Evolutionary conservation across 2,329 filamentous ascomycete genomes (phyloP), one percentile per base, ranked within the genome.

Genomic region (Pseudogymnoascus pannorum): DNA sequence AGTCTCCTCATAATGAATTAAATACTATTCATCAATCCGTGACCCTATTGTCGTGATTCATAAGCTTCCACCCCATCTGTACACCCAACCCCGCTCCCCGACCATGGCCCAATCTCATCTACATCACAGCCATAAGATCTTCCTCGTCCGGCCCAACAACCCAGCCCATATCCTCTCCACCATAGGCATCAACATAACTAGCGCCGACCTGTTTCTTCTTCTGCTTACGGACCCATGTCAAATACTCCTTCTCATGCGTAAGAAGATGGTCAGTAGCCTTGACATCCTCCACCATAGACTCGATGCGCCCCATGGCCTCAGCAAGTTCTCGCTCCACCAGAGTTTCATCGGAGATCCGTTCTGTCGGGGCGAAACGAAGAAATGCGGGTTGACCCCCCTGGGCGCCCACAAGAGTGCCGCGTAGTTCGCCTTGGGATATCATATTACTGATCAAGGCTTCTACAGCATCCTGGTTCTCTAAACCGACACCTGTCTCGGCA

Each of bases 161-260:
- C 60, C 54, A 62, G 35, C 48, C 57, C 38, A 59, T 22, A 44
- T 62, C 60, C 1, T 35, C 44, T 35, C 22, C 38, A n/a, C 29
- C 38, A 31, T 24, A 57, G n/a, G 26, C 48, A 22, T 29, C 57
- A 8, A 85, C 83, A n/a, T 85, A 82, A 12, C 73, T 69, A 22
- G 81, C 77, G 63, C 81, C 82, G 11, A 16, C 57, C 16, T 67
- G 65, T n/a, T 67, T 63, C 44, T 71, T 70, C 2, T 69, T 69
- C 0, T 79, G 77, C 66, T 80, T 79, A 40, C 82, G 77, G 18
- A 64, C 57, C 33, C 63, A 66, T 58, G 76, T 79, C 4, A 85
- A 72, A 66, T 84, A 87, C 20, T 86, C 82, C 64, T 78, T 80
- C 68, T 78, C 81, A n/a, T 78, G 75, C 51, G 75, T 78, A 7